Base-by-base conservation (phyloP, 1,139 yeast genomes). In the Scheffersomyces insectosa region DNA sequence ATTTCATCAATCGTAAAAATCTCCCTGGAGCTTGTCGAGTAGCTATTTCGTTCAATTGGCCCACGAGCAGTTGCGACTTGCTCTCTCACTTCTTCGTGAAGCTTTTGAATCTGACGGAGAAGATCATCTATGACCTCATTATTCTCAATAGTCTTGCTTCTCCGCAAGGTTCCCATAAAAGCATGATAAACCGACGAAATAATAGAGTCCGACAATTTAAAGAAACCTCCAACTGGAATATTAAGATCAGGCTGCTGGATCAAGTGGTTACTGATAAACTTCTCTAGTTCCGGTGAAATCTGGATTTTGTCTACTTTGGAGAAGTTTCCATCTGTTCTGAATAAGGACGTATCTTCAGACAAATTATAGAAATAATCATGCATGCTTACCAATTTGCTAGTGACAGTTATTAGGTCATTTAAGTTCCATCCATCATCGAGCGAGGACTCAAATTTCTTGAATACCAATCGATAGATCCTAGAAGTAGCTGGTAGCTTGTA, bases 401-500 rank as follows among this genome's bases (percentile, higher is more conserved):
- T 48, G 15, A 60, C 39, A 4, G 43, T 43, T 11, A 50, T 45
- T 25, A 57, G 38, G 7, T 48, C 44, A 2, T 41, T 38, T 13
- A 58, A 39, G 4, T 27, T 35, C 52, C 53, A 48, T 6, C 27
- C 33, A 2, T 33, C 23, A 6, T 36, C 30, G 7, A 27, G 14
- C 20, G 43, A 3, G 9, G 28, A 13, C 2, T 27, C 33, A 25
- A 46, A 44, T 11, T 36, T 40, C 23, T 44, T 42, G 32, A 56
- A 56, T 4, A 60, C 33, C 2, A 42, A 39, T 10, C 48, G 46
- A 39, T 60, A 66, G 10, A 57, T 50, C 34, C 62, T 51, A 3
- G 70, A 65, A 5, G 70, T 59, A n/a, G 62, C 43, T 1, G 70
- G 70, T 6, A 66, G 41, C 1, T 51, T 49, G 27, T 49, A 54